Evolutionary conservation across 371 early-diverging fungal genomes (phyloP).

Genomic region (Actinomucor elegans): DNA sequence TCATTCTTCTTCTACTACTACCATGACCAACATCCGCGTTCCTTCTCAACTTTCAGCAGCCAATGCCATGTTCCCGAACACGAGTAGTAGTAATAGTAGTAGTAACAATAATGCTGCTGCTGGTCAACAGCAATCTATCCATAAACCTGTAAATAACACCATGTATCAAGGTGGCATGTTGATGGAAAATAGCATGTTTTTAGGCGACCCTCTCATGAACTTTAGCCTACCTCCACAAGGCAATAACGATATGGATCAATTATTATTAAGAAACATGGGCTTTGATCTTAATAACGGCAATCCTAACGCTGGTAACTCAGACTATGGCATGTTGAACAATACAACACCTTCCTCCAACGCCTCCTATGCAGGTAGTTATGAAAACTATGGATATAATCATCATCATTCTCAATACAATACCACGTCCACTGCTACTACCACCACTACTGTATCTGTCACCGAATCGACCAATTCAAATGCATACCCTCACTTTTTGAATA

Average conservation of each 20-base stretch:
- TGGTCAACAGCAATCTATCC: constrained; percentile 11
- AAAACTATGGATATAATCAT: too few relatives aligned
- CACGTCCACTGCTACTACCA: neutral
- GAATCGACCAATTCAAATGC: neutral
- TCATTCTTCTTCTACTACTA: constrained; percentile 7
- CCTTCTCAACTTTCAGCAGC: constrained; percentile 20
- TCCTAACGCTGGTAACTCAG: neutral
- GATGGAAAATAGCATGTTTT: constrained; percentile 26
- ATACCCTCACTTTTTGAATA: constrained; percentile 21
- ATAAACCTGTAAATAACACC: neutral
- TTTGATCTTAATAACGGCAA: constrained; percentile 19
- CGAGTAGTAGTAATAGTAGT: too few relatives aligned
- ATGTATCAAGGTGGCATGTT: constrained; percentile 21
- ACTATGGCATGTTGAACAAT: constrained; percentile 14
- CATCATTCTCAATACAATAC: too few relatives aligned
- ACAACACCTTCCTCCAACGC: neutral
- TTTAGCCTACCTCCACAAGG: constrained; percentile 13
- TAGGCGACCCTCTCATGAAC: constrained; percentile 26
- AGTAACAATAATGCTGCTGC: constrained; percentile 11
- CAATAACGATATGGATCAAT: constrained; percentile 24
- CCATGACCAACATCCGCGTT: too few relatives aligned
- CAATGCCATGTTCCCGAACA: constrained; percentile 15
- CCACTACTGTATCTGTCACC: neutral
- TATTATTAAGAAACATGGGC: constrained; percentile 31
- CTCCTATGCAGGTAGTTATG: neutral